Evolutionary conservation across 164 flowering plant genomes (phyloP), one percentile per base, ranked within the genome.

Genomic region (Tinospora cordifolia): DNA sequence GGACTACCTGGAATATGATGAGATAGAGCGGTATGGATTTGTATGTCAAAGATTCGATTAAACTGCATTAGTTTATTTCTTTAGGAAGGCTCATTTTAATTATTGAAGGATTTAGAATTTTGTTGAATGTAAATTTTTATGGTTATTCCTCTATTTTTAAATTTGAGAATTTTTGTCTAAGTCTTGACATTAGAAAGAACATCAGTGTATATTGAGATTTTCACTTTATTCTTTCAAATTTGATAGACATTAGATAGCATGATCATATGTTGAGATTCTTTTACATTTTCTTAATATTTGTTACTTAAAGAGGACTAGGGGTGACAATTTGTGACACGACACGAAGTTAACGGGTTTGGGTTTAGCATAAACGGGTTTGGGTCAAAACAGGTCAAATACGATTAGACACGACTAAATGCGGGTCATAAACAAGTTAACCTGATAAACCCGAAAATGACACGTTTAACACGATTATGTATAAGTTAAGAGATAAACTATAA

Each of bases 1-100:
- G 88, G 82, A 86, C 59, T 92, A 86, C 83, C 80, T 90, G 82
- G 87, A 84, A 75, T 84, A 79, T 81, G 89, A 92, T 36, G 98
- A 92, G 75, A 84, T 92, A 73, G 85, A 94, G 76, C 78, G 72
- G 98, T 92, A 82, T 84, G 36, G 2, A 89, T 74, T 68, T 73
- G 58, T 67, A 15, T 51, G 25, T 38, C 39, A 54, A 25, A 15
- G 27, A 44, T 40, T 60, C 5, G 3, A 13, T 21, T 62, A 24
- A 15, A 24, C 39, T 24, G 30, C 63, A 39, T n/a, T 59, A 58
- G 41, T 38, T 19, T 36, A 17, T 24, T 7, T 49, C 6, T 15
- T 15, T 11, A 8, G 17, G 4, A 36, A 63, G 17, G 11, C 34
- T 3, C 11, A 14, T 15, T 63, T 63, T 9, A 13, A 30, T 63